Evolutionary conservation across 129 eudicot species (phyloP).

Genomic region (Chrysanthemum seticuspe): DNA sequence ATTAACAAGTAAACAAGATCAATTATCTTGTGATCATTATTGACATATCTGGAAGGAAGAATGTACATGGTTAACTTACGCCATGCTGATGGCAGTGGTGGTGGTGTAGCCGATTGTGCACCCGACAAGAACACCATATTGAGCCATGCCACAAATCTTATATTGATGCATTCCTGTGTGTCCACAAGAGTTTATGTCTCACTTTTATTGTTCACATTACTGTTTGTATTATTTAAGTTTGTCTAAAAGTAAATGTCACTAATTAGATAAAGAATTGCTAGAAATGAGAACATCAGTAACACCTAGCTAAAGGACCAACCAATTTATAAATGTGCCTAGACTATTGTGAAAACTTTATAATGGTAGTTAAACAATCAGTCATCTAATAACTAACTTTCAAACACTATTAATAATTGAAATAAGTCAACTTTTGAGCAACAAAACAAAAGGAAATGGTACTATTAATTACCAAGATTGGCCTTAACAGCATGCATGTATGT

Average conservation of each 20-base stretch:
- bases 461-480: conserved; percentile 42
- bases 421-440: neutral
- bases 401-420: neutral
- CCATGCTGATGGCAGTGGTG: conserved; percentile 66
- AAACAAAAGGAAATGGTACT: neutral
- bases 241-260: no score
- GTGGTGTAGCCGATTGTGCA: conserved; percentile 55
- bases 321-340: no score
- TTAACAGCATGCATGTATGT: conserved; percentile 52
- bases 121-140: conserved; percentile 46
- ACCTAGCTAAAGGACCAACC: no score
- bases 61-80: conserved; percentile 34
- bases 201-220: no score
- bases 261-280: no score
- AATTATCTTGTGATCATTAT: neutral
- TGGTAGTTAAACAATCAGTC: neutral
- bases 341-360: no score
- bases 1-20: neutral
- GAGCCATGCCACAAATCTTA: conserved; percentile 50
- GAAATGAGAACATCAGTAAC: no score
- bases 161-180: conserved; percentile 6
- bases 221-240: no score
- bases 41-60: neutral
- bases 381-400: neutral
- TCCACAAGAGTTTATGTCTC: neutral